Evolutionary conservation across 768 basidiomycete genomes (phyloP).

Genomic region (Suillus spraguei): DNA sequence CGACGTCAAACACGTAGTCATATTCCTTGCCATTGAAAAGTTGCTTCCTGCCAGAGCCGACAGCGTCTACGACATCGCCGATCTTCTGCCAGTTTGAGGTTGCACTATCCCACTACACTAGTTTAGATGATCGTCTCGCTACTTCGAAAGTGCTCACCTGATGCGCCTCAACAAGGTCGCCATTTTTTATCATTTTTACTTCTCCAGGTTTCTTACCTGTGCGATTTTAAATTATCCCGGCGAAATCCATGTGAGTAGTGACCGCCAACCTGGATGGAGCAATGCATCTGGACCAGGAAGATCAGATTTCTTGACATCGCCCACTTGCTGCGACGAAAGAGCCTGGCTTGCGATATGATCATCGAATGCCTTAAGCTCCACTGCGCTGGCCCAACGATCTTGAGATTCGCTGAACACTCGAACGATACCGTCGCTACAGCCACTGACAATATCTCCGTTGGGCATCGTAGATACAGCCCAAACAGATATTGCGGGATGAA

Average conservation of each 20-base stretch:
- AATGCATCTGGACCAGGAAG: slow-evolving; percentile 87
- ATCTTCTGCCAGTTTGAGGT: slow-evolving; percentile 85
- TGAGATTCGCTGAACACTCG: slow-evolving; percentile 81
- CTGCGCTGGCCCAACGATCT: slow-evolving; percentile 71
- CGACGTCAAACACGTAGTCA: slow-evolving; percentile 99
- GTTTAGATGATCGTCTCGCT: slow-evolving; percentile 11
- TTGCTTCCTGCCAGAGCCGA: slow-evolving; percentile 87
- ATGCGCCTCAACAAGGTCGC: slow-evolving; percentile 84
- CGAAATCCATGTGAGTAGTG: slow-evolving; percentile 1
- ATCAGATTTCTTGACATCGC: slow-evolving; percentile 92
- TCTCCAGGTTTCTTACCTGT: slow-evolving; percentile 92
- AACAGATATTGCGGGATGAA: slow-evolving; percentile 96
- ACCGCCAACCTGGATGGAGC: slow-evolving; percentile 60
- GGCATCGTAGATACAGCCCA: slow-evolving; percentile 91
- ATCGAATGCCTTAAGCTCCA: slow-evolving; percentile 70
- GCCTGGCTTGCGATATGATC: slow-evolving; percentile 76
- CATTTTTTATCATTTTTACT: slow-evolving; percentile 87
- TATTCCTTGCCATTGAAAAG: slow-evolving; percentile 94
- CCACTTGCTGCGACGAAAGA: slow-evolving; percentile 84
- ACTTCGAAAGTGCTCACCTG: slow-evolving; percentile 54
- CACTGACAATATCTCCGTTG: slow-evolving; percentile 91
- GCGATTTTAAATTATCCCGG: slow-evolving; percentile 14
- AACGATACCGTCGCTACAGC: slow-evolving; percentile 85
- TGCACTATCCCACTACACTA: slow-evolving; percentile 74
- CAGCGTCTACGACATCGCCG: slow-evolving; percentile 94